These are phyloP conservation scores for Populus nigra DNA, from an alignment of 345 rosid species.

Conservation along the genomic window DNA sequence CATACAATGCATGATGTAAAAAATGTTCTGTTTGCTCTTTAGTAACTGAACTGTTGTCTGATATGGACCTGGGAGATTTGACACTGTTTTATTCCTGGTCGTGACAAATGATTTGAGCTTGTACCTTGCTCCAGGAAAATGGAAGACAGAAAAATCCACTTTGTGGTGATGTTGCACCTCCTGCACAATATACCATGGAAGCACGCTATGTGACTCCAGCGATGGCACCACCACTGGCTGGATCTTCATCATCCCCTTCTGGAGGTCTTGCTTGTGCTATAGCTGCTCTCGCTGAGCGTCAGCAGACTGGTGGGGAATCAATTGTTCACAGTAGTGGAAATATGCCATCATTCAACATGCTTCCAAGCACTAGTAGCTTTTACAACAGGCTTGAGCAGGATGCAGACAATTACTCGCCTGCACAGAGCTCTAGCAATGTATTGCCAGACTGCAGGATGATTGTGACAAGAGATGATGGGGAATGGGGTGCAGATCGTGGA, in stretches of 20 bases:
- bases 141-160: slow-evolving; percentile 43
- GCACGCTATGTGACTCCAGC: slow-evolving; percentile 40
- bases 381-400: slow-evolving; percentile 45
- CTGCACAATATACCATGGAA: slow-evolving; percentile 50
- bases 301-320: slow-evolving; percentile 64
- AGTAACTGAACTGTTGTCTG: background rate
- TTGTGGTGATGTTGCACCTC: slow-evolving; percentile 37
- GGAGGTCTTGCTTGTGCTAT: slow-evolving; percentile 81
- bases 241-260: slow-evolving; percentile 74
- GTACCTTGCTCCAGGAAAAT: slow-evolving; percentile 52
- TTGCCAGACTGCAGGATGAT: slow-evolving; percentile 32
- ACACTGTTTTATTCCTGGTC: background rate
- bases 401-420: slow-evolving; percentile 36
- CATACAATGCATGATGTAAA: background rate
- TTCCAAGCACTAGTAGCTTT: slow-evolving; percentile 49
- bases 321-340: slow-evolving; percentile 39
- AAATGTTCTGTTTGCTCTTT: background rate
- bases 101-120: background rate
- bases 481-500: slow-evolving; percentile 52
- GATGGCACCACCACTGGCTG: slow-evolving; percentile 39
- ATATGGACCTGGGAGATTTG: background rate
- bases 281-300: slow-evolving; percentile 87
- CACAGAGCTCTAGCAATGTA: slow-evolving; percentile 29
- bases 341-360: slow-evolving; percentile 41
- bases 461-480: slow-evolving; percentile 40